Evolutionary conservation across 2,329 filamentous ascomycete species (phyloP), one percentile per base, ranked within the genome.

Genomic region (Diplodia seriata): DNA sequence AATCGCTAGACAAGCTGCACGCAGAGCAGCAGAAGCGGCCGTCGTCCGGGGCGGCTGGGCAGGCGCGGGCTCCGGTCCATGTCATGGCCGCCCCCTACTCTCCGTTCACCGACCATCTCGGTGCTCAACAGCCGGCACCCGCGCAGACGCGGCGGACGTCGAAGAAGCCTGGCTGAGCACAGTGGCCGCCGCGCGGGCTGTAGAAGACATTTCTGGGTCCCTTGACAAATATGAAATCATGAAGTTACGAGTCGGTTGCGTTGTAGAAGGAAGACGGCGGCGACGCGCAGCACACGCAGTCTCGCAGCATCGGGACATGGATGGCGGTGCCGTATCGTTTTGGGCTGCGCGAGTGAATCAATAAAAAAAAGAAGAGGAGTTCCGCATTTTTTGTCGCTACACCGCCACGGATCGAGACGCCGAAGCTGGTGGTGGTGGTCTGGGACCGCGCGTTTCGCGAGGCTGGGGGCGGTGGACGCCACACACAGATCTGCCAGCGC

Each of bases 1-100:
- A 92, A 69, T 88, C 92, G 1, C 84, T 97, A 43, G 93, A 97
- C 78, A 91, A 89, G 76, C 83, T 97, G 70, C 94, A 97, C 77
- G 86, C 88, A 62, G 91, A 97, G 75, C 93, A 97, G 80, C 81
- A 89, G 64, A 80, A 82, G 59, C 85, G 87, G 66, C 93, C 93
- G 1, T 76, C 75, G 18, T 69, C 79, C 15, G 61, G 59, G 2
- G 23, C n/a, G 47, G 29, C 20, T 6, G 63, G 53, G 29, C 53
- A 64, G 26, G 55, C 43, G 29, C 23, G 79, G 68, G 81, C 81
- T 1, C 81, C 82, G 33, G 84, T 86, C 68, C 81, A 86, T 76
- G 74, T 84, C 2, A 75, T 89, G 31, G 84, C 87, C 1, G 85
- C 85, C 49, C 87, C 87, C 3, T 90, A 88, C 76, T 84, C 85